phyloP scores from a whole-genome alignment of 2,329 filamentous ascomycete species.

The Purpureocillium takamizusanense region DNA sequence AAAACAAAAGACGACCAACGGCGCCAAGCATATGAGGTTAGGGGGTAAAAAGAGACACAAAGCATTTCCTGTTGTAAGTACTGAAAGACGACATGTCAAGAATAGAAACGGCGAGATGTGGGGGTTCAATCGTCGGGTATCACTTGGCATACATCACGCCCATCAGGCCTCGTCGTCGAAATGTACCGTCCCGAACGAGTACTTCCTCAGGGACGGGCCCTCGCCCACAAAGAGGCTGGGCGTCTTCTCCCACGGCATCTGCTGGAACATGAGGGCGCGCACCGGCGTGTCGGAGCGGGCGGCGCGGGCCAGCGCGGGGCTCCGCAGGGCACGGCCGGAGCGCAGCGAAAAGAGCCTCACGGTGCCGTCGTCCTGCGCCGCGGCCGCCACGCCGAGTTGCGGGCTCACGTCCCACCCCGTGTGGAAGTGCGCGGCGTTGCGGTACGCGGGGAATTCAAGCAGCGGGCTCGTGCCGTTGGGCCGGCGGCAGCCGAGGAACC shows the following conservation, averaged over 20 bases:
- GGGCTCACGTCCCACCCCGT: constrained; percentile 43
- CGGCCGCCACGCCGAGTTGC: constrained; percentile 40
- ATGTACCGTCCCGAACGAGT: constrained; percentile 28
- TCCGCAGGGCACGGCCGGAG: constrained; percentile 30
- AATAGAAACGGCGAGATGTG: too few species aligned
- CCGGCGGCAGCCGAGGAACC: constrained; percentile 25
- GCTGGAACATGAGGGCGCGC: constrained; percentile 34
- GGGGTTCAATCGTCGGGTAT: too few species aligned
- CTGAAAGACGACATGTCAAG: too few species aligned
- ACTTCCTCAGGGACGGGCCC: constrained; percentile 28
- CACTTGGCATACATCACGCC: too few species aligned
- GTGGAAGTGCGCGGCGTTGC: constrained; percentile 36
- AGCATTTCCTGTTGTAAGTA: too few species aligned
- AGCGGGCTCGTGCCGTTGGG: constrained; percentile 24
- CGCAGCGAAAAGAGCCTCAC: constrained; percentile 40
- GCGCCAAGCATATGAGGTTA: too few species aligned
- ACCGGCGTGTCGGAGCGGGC: constrained; percentile 23
- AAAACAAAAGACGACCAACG: too few species aligned
- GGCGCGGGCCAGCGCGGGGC: constrained; percentile 13
- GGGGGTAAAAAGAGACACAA: too few species aligned
- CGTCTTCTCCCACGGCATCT: constrained; percentile 31
- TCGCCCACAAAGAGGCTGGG: constrained; percentile 39
- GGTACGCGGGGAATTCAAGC: constrained; percentile 39
- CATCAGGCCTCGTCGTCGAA: constrained; percentile 25
- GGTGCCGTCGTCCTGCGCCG: constrained; percentile 40